Percentiles rank a stretch among this genome's conserved stretches.
Conservation (phyloP, 495 filamentous ascomycete species). For the Sphaerosporella brunnea region DNA sequence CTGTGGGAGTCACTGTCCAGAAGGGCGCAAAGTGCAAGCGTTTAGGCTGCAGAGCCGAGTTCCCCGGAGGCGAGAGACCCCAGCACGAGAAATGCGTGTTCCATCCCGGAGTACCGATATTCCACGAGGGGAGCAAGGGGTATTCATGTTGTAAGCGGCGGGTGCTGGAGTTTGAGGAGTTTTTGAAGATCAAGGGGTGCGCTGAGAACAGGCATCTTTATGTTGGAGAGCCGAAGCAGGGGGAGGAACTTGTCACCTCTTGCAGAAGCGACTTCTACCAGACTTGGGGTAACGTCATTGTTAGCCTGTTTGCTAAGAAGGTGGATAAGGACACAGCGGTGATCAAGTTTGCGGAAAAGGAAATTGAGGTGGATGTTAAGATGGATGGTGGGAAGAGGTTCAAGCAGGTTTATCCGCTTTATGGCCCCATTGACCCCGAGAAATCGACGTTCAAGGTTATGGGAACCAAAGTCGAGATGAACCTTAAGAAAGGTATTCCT, state of each 20-base stretch:
- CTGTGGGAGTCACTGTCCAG: conserved; percentile 49
- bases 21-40: conserved; percentile 60
- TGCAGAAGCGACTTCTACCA: conserved; percentile 86
- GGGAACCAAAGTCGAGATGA: conserved; percentile 89
- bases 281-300: conserved; percentile 66
- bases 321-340: conserved; percentile 64
- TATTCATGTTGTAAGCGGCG: conserved; percentile 92
- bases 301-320: conserved; percentile 90
- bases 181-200: conserved; percentile 87
- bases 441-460: conserved; percentile 66
- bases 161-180: conserved; percentile 93
- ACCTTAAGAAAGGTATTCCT: conserved; percentile 51
- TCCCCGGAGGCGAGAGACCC: conserved; percentile 43
- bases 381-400: conserved; percentile 78
- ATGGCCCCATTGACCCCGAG: conserved; percentile 52
- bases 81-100: conserved; percentile 54
- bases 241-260: conserved; percentile 36
- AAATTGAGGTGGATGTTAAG: conserved; percentile 56
- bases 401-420: conserved; percentile 54
- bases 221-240: conserved; percentile 57
- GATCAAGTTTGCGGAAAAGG: conserved; percentile 42
- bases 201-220: conserved; percentile 71
- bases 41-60: conserved; percentile 48
- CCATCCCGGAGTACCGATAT: conserved; percentile 74
- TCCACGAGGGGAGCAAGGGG: conserved; percentile 83